These are phyloP conservation scores for Butyriboletus appendiculatus DNA, from an alignment of 1,284 basidiomycete genomes.

Conservation along the genomic window DNA sequence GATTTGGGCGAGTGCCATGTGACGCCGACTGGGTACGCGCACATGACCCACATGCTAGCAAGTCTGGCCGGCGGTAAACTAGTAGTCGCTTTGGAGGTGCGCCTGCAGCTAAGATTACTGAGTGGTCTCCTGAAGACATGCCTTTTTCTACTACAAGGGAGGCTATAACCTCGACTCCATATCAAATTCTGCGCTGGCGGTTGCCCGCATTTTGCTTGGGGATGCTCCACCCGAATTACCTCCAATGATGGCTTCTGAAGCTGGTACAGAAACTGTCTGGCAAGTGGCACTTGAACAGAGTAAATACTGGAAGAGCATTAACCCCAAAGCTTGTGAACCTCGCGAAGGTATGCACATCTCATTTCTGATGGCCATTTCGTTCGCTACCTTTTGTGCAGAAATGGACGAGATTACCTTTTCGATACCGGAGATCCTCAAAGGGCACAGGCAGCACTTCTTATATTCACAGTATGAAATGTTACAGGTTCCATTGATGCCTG, in stretches of 20 bases:
- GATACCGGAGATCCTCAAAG: constrained; percentile 82
- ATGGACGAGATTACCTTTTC: constrained; percentile 60
- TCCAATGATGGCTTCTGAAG: constrained; percentile 70
- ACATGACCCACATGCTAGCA: constrained; percentile 97
- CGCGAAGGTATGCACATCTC: constrained; percentile 55
- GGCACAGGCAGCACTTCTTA: constrained; percentile 80
- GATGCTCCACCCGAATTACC: constrained; percentile 78
- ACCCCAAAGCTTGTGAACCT: constrained; percentile 78
- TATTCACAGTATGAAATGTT: constrained; percentile 74
- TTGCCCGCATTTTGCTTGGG: constrained; percentile 83
- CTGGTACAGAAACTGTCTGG: constrained; percentile 85
- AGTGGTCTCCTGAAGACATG: constrained; percentile 5
- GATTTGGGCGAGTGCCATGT: constrained; percentile 90
- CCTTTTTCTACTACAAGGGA: constrained; percentile 56
- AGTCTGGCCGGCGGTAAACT: constrained; percentile 88
- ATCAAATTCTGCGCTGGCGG: constrained; percentile 84
- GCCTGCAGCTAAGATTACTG: not conserved
- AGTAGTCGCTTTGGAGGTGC: constrained; percentile 92
- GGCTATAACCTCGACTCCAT: constrained; percentile 95
- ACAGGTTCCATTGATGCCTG: constrained; percentile 75
- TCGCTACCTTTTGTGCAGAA: constrained; percentile 39
- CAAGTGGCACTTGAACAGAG: constrained; percentile 86
- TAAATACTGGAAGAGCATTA: constrained; percentile 88
- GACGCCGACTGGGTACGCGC: constrained; percentile 92
- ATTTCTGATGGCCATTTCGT: not conserved